phyloP scores from a whole-genome alignment of 352 stramenopile species.

The Saprolegnia diclina region DNA sequence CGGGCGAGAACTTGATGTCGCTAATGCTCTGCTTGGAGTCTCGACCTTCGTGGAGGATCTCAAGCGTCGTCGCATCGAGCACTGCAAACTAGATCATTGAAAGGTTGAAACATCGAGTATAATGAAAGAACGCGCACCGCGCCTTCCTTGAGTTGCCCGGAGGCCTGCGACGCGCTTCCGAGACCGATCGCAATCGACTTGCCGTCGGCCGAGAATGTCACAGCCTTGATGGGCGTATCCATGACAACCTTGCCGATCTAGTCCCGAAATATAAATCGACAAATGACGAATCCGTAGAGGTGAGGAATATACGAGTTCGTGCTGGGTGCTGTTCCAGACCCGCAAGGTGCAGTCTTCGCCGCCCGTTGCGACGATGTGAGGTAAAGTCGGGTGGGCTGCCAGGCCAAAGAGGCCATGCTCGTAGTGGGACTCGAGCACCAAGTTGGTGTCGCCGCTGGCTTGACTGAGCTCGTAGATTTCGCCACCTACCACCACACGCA shows the following conservation, averaged over 20 bases:
- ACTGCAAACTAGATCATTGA: conserved; percentile 42
- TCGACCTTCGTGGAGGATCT: conserved; percentile 82
- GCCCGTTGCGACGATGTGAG: conserved; percentile 58
- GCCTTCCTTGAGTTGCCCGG: conserved; percentile 34
- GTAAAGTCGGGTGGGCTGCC: conserved; percentile 37
- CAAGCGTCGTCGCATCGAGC: conserved; percentile 60
- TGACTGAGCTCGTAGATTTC: conserved; percentile 64
- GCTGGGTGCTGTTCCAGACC: conserved; percentile 55
- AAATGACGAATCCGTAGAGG: neutral
- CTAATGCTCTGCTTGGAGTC: conserved; percentile 80
- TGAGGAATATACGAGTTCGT: conserved; percentile 32
- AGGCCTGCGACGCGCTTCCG: conserved; percentile 33
- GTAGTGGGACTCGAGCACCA: conserved; percentile 65
- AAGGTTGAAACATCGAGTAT: neutral
- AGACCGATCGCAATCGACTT: conserved; percentile 66
- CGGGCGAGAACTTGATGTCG: conserved; percentile 82
- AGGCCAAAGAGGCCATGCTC: conserved; percentile 50
- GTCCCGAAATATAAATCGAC: neutral
- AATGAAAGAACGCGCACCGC: conserved; percentile 19
- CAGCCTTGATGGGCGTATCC: conserved; percentile 49
- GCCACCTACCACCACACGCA: conserved; percentile 29
- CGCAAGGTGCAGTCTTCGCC: conserved; percentile 63
- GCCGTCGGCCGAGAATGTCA: conserved; percentile 57
- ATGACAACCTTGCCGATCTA: conserved; percentile 47
- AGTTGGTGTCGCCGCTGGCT: conserved; percentile 47